These are phyloP conservation scores for Pichia sp. DNA, from an alignment of 1,139 yeast genomes.

Conservation along the genomic window DNA sequence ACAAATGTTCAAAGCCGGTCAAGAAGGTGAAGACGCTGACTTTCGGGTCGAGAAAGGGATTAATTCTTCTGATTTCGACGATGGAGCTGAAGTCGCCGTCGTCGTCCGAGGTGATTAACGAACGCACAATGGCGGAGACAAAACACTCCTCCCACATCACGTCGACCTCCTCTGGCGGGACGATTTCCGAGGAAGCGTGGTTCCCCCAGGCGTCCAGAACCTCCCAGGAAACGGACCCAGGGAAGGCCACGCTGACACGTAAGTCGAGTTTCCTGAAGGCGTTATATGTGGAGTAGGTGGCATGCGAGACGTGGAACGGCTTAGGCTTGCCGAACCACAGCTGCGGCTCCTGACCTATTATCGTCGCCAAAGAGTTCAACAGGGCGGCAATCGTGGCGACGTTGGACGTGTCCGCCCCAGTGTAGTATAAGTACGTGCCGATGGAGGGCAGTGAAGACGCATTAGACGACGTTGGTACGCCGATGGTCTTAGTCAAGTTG, in stretches of 20 bases:
- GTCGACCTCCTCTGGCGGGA: conserved; percentile 48
- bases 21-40: conserved; percentile 45
- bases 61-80: conserved; percentile 59
- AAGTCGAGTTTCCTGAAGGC: conserved; percentile 66
- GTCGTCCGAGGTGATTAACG: conserved; percentile 56
- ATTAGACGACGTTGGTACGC: conserved; percentile 37
- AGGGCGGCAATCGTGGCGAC: conserved; percentile 58
- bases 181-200: conserved; percentile 43
- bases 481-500: conserved; percentile 43
- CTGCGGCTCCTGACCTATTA: conserved; percentile 47
- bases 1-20: conserved; percentile 46
- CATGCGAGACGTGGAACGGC: conserved; percentile 53
- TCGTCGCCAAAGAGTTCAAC: conserved; percentile 48
- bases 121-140: conserved; percentile 51
- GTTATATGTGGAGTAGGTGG: conserved; percentile 61
- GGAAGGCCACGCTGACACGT: conserved; percentile 63
- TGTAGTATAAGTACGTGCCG: conserved; percentile 53
- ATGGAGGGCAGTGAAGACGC: conserved; percentile 24
- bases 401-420: conserved; percentile 55
- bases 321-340: conserved; percentile 56
- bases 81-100: conserved; percentile 57
- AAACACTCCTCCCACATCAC: conserved; percentile 74
- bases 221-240: conserved; percentile 46
- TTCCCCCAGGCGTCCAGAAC: conserved; percentile 39
- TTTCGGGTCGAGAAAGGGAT: conserved; percentile 54